Evolutionary conservation across 1,284 basidiomycete species (phyloP), one percentile per base, ranked within the genome.

Genomic region (Ustilago cynodontis): DNA sequence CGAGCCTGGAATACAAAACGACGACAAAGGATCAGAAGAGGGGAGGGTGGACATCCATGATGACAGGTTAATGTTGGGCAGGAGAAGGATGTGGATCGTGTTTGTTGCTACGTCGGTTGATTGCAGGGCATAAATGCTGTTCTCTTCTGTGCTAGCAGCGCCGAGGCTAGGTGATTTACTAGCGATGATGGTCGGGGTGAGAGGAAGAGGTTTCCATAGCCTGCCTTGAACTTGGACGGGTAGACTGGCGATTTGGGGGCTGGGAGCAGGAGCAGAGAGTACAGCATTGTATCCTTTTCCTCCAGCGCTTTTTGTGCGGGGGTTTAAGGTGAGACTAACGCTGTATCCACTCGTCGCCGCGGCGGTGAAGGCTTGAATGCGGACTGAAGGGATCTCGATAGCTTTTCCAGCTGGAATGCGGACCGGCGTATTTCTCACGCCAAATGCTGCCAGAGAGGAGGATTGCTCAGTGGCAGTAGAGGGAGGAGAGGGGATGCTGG

Each of bases 1-100:
- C 9, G 79, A 80, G n/a, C 80, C 81, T 0, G 81, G 81, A 3
- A 82, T 59, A 43, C 71, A 74, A 7, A 82, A 45, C 1, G 70
- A 52, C 0, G 78, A 76, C 10, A 82, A 20, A 2, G 57, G 63
- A 8, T 58, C 56, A 18, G 39, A n/a, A 45, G 60, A 60, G 1
- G 80, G 80, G 0, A 82, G 57, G 1, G 0, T 13, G 2, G 71
- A 47, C 64, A 81, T 74, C 58, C 65, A 82, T 4, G 49, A 59
- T n/a, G 54, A 29, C 4, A 63, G 39, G 14, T 63, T 52, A 18
- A 52, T 56, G 2, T 14, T 20, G 2, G 71, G 53, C 11, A 80
- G 59, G 7, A 82, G 52, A 1, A 80, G 72, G n/a, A 82, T 39
- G 33, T 81, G 67, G 4, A 79, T 29, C 1, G 72, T 75, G 20